Evolutionary conservation across 495 filamentous ascomycete genomes (phyloP).

Genomic region (Penicillium steckii): DNA sequence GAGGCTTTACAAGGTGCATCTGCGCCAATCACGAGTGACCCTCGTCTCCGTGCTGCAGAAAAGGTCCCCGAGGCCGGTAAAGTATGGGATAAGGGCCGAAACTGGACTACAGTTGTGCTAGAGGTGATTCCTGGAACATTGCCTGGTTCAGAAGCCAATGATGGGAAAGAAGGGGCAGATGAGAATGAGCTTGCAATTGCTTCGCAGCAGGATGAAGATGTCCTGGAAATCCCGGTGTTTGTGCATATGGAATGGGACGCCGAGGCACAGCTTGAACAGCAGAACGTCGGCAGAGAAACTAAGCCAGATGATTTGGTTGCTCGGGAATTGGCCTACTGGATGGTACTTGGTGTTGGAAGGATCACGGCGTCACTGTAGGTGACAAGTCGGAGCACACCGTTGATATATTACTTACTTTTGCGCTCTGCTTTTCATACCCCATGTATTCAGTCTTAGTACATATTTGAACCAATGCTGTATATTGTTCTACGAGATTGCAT

Average conservation of each 20-base stretch:
- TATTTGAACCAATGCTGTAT: constrained; percentile 3
- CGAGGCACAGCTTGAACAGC: constrained; percentile 69
- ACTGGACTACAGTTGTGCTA: constrained; percentile 89
- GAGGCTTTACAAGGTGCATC: constrained; percentile 66
- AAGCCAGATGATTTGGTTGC: constrained; percentile 49
- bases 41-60: constrained; percentile 39
- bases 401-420: constrained; percentile 7
- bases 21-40: constrained; percentile 35
- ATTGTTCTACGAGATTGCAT: not conserved
- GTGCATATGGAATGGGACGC: constrained; percentile 90
- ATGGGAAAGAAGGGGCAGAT: constrained; percentile 13
- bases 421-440: constrained; percentile 21
- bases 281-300: constrained; percentile 45
- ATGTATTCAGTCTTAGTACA: constrained; percentile 6
- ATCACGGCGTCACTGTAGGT: constrained; percentile 43
- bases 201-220: constrained; percentile 72
- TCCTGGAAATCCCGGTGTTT: constrained; percentile 94
- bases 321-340: constrained; percentile 92
- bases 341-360: constrained; percentile 83
- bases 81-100: constrained; percentile 91
- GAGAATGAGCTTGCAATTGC: constrained; percentile 17
- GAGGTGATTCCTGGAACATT: constrained; percentile 76
- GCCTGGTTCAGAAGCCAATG: constrained; percentile 30
- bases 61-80: constrained; percentile 84
- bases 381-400: constrained; percentile 1